phyloP scores from a whole-genome alignment of 441 rosid genomes.

The Lepidium campestre region DNA sequence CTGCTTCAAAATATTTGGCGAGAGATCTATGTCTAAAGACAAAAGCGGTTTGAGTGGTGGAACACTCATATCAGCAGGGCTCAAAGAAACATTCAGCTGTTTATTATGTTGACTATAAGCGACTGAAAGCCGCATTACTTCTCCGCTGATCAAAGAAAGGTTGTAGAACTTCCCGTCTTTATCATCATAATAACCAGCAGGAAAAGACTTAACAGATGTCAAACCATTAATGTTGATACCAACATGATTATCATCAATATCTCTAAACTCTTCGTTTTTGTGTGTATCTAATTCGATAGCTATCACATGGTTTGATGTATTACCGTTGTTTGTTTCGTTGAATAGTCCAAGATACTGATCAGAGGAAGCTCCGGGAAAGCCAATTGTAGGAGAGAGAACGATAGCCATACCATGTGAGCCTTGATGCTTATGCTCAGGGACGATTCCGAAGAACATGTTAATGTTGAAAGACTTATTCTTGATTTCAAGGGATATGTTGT shows the following conservation, averaged over 20 bases:
- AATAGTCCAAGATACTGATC: slow-evolving; percentile 73
- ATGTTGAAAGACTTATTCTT: slow-evolving; percentile 6
- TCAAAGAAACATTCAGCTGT: too few species aligned
- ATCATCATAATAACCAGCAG: slow-evolving; percentile 24
- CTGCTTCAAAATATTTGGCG: too few species aligned
- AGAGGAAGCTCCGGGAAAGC: slow-evolving; percentile 39
- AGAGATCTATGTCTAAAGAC: too few species aligned
- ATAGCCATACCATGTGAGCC: slow-evolving; percentile 81
- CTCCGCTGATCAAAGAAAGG: slow-evolving; percentile 21
- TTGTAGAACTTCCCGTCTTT: background rate
- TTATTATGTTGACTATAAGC: slow-evolving; percentile 9
- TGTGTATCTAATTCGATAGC: slow-evolving; percentile 36
- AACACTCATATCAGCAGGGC: too few species aligned
- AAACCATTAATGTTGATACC: slow-evolving; percentile 32
- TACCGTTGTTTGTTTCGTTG: slow-evolving; percentile 47
- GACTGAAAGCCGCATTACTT: slow-evolving; percentile 18
- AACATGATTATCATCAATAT: slow-evolving; percentile 35
- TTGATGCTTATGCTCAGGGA: slow-evolving; percentile 46
- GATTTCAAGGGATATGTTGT: background rate
- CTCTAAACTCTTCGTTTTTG: slow-evolving; percentile 20
- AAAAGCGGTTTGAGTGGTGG: too few species aligned
- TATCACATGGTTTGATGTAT: slow-evolving; percentile 32
- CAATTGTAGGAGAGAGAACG: slow-evolving; percentile 40
- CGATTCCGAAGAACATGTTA: slow-evolving; percentile 42
- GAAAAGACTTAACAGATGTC: slow-evolving; percentile 6